These are phyloP conservation scores for Entomortierella parvispora DNA, from an alignment of 192 early-diverging fungal species.

Conservation along the genomic window DNA sequence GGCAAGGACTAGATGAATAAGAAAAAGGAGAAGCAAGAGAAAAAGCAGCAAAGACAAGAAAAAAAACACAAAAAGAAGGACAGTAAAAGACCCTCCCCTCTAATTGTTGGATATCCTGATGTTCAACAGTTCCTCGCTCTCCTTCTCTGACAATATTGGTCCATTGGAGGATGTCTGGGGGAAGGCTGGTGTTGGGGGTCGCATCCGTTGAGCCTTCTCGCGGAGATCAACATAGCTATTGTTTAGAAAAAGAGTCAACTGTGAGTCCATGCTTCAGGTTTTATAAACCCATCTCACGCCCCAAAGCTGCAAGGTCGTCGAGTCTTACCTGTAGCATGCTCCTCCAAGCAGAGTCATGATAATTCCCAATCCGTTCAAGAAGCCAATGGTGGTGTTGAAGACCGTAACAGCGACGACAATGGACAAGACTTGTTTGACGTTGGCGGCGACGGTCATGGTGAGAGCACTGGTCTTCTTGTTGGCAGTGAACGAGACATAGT, in stretches of 20 bases:
- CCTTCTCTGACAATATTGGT: slow-evolving; percentile 38
- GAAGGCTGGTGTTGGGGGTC: slow-evolving; percentile 44
- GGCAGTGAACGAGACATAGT: slow-evolving; percentile 86
- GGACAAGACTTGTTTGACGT: slow-evolving; percentile 81
- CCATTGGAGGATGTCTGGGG: slow-evolving; percentile 22
- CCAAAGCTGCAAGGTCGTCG: background rate
- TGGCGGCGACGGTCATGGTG: slow-evolving; percentile 82
- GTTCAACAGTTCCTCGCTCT: slow-evolving; percentile 39
- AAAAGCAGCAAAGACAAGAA: background rate
- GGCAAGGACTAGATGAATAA: background rate
- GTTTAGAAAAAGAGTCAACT: background rate
- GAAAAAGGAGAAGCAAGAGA: slow-evolving; percentile 2
- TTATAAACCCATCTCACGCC: no score
- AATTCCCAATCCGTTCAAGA: slow-evolving; percentile 68
- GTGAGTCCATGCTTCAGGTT: no score
- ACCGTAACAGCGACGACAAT: slow-evolving; percentile 69
- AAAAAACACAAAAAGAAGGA: background rate
- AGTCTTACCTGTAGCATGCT: slow-evolving; percentile 64
- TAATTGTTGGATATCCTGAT: slow-evolving; percentile 44
- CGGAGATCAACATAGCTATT: slow-evolving; percentile 42
- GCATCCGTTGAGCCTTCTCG: slow-evolving; percentile 32
- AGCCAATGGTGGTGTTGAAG: slow-evolving; percentile 68
- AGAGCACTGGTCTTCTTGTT: slow-evolving; percentile 88
- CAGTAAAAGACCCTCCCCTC: background rate
- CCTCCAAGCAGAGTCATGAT: slow-evolving; percentile 69